phyloP scores from a whole-genome alignment of 257 asterid genomes.

The Nicotiana benthamiana region DNA sequence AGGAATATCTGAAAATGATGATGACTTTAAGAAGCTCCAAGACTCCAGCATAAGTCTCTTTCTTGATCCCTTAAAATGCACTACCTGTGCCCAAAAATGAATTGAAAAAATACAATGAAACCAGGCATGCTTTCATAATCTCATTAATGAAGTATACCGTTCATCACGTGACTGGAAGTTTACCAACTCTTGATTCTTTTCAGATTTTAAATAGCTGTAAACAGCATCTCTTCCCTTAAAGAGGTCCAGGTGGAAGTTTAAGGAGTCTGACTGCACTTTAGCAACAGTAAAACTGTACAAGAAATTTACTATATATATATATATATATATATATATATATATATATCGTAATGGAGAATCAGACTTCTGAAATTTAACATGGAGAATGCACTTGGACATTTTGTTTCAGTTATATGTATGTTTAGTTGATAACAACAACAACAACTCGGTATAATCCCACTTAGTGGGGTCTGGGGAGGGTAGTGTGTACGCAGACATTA shows the following conservation, averaged over 20 bases:
- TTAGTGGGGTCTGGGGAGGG: too few relatives aligned
- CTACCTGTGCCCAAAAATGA: slow-evolving; percentile 36
- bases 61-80: slow-evolving; percentile 96
- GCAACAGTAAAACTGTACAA: background rate
- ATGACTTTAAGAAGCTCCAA: slow-evolving; percentile 57
- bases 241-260: slow-evolving; percentile 2
- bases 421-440: background rate
- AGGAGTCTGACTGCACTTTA: background rate
- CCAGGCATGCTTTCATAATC: background rate
- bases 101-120: background rate
- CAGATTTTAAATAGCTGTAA: background rate
- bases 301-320: background rate
- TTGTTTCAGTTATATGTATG: background rate
- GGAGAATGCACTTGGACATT: background rate
- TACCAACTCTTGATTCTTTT: background rate
- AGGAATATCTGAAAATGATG: slow-evolving; percentile 38
- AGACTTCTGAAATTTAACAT: background rate
- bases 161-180: background rate
- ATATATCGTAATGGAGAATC: background rate
- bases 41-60: slow-evolving; percentile 94
- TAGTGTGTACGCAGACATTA: too few relatives aligned
- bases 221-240: background rate
- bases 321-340: background rate
- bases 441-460: too few relatives aligned
- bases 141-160: background rate